Conservation (phyloP, 345 rosid genomes). For the Camelina laxa region DNA sequence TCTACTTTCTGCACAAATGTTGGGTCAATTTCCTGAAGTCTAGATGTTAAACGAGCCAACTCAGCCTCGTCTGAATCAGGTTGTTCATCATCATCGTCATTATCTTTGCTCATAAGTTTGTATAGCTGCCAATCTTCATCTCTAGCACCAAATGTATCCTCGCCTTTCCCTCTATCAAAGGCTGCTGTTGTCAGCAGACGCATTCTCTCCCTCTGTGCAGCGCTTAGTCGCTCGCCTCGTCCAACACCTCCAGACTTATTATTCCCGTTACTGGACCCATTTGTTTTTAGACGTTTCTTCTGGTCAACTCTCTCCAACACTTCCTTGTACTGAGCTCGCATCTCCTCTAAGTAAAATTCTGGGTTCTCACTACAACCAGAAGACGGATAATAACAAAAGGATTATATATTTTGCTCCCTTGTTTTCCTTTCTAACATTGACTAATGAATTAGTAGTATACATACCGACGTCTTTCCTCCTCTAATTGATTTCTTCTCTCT, state of each 20-base stretch:
- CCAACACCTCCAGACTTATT: constrained; percentile 73
- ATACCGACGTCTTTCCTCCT: constrained; percentile 87
- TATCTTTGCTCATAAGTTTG: constrained; percentile 88
- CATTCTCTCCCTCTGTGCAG: constrained; percentile 97
- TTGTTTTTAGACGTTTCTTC: constrained; percentile 83
- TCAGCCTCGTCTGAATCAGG: constrained; percentile 76
- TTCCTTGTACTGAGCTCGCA: constrained; percentile 73
- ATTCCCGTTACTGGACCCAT: constrained; percentile 78
- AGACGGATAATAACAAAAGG: constrained; percentile 12
- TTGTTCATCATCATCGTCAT: constrained; percentile 78
- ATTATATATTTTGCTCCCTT: background rate
- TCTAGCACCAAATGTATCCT: constrained; percentile 86
- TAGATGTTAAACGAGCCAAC: constrained; percentile 68
- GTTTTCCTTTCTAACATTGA: background rate
- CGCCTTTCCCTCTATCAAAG: constrained; percentile 95
- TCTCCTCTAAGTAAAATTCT: constrained; percentile 75
- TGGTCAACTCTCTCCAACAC: constrained; percentile 81
- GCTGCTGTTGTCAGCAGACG: constrained; percentile 95
- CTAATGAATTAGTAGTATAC: constrained; percentile 44
- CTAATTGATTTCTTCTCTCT: constrained; percentile 76
- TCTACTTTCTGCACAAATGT: constrained; percentile 73
- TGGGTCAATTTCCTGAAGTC: constrained; percentile 88
- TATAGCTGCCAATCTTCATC: constrained; percentile 99
- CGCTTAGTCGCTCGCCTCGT: constrained; percentile 93
- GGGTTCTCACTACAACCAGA: constrained; percentile 74